Evolutionary conservation across 2,329 filamentous ascomycete genomes (phyloP), one percentile per base, ranked within the genome.

Genomic region (Venturia effusa): DNA sequence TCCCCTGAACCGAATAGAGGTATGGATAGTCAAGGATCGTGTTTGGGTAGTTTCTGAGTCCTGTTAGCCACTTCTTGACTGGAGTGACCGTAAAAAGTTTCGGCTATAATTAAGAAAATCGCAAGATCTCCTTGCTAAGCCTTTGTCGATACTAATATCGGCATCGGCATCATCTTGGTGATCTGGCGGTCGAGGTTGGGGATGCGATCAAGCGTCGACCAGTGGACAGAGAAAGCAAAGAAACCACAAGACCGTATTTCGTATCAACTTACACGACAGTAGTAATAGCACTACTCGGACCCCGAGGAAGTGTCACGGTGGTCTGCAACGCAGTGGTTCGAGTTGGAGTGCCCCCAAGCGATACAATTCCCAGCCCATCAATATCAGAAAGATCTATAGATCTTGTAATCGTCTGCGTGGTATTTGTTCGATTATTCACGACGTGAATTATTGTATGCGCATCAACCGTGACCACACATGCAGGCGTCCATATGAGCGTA

Each of bases 391-490:
- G 51, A 19, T 57, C 51, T n/a, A 57, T 57, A 3, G 51, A 57
- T 2, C 34, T 57, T n/a, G 40, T 40, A 24, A 60, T 60, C 15
- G 59, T 60, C 15, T 40, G 24, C 2, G 59, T 60, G 15, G 40
- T 43, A 43, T 60, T 60, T 13, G 59, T 41, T 27, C n/a, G 34
- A 60, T 60, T 60, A 37, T 60, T 60, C 34, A 60, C 59, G 15
- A 60, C 59, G 13, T 60, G 59, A 4, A 60, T 41, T 11, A 40
- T 37, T 5, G 59, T 60, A 43, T 60, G 59, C 13, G 40, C 59
- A 39, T 11, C 34, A 60, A 60, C 11, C 59, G 37, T 60, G 11
- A 37, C 32, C n/a, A 60, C n/a, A 43, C 59, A 60, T 30, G 59
- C 37, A 4, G 34, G 22, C n/a, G 59, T 40, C 59, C 59, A 60